Conservation (phyloP, 1,139 yeast species). For the Hansenula sp. region DNA sequence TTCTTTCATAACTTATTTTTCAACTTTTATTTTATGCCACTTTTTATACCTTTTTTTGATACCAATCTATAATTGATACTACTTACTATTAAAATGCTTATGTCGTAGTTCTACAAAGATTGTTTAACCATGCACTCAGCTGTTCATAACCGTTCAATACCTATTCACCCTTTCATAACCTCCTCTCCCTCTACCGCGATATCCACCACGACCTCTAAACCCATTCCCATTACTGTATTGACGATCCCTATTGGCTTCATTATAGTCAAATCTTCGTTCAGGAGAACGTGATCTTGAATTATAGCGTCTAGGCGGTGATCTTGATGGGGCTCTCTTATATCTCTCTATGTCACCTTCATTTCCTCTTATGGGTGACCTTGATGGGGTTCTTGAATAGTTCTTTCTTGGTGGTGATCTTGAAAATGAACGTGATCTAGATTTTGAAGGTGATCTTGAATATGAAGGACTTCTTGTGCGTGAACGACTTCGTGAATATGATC, state of each 20-base stretch:
- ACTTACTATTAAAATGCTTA: neutral
- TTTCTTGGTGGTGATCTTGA: slow-evolving; percentile 10
- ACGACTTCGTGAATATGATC: slow-evolving; percentile 5
- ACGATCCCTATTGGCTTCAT: neutral
- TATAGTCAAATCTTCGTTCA: neutral
- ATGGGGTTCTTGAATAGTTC: slow-evolving; percentile 3
- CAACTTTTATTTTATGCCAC: slow-evolving; percentile 5
- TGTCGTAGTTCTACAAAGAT: neutral
- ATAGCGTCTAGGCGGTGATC: neutral
- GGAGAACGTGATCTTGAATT: slow-evolving; percentile 3
- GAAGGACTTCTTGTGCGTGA: slow-evolving; percentile 16
- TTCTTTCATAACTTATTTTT: slow-evolving; percentile 4
- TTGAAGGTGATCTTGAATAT: slow-evolving; percentile 9
- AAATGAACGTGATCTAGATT: slow-evolving; percentile 2
- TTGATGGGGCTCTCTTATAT: neutral
- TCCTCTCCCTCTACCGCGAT: slow-evolving; percentile 4
- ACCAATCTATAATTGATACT: neutral
- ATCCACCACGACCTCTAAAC: neutral
- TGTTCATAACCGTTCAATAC: neutral
- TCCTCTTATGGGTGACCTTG: neutral
- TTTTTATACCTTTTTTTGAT: slow-evolving; percentile 2
- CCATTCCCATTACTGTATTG: neutral
- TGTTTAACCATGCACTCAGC: neutral
- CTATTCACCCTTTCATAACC: neutral
- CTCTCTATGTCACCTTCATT: neutral